phyloP scores from a whole-genome alignment of 2,329 filamentous ascomycete species.

The Aspergillus ochraceus region DNA sequence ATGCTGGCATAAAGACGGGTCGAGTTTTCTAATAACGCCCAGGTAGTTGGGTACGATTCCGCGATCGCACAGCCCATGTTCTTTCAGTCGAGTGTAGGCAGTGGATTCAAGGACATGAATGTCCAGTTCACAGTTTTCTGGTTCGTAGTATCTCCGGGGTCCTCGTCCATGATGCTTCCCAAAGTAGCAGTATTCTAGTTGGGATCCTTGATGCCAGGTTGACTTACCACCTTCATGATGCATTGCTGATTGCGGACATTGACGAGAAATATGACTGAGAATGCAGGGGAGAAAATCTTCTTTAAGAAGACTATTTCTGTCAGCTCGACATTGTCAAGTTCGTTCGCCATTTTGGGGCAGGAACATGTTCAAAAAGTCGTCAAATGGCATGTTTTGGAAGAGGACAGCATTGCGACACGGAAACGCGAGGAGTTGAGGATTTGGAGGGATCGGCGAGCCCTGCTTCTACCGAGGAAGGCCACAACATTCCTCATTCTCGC shows the following conservation, averaged over 20 bases:
- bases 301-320: neutral
- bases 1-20: slow-evolving; percentile 10
- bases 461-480: too few relatives aligned
- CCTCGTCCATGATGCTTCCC: slow-evolving; percentile 16
- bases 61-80: slow-evolving; percentile 7
- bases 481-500: too few relatives aligned
- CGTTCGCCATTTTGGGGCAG: too few relatives aligned
- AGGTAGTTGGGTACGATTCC: slow-evolving; percentile 12
- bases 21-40: slow-evolving; percentile 9
- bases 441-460: too few relatives aligned
- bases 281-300: slow-evolving; percentile 8
- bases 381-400: too few relatives aligned
- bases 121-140: slow-evolving; percentile 7
- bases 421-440: too few relatives aligned
- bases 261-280: slow-evolving; percentile 20
- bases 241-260: slow-evolving; percentile 8
- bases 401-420: too few relatives aligned
- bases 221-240: slow-evolving; percentile 25
- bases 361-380: too few relatives aligned
- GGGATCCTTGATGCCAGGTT: neutral
- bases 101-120: slow-evolving; percentile 10
- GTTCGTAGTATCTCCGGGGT: slow-evolving; percentile 8
- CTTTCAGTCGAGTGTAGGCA: slow-evolving; percentile 12
- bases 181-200: neutral
- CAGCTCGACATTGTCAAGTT: too few relatives aligned